phyloP scores from a whole-genome alignment of 2,329 filamentous ascomycete genomes.

The Fusarium irregulare region DNA sequence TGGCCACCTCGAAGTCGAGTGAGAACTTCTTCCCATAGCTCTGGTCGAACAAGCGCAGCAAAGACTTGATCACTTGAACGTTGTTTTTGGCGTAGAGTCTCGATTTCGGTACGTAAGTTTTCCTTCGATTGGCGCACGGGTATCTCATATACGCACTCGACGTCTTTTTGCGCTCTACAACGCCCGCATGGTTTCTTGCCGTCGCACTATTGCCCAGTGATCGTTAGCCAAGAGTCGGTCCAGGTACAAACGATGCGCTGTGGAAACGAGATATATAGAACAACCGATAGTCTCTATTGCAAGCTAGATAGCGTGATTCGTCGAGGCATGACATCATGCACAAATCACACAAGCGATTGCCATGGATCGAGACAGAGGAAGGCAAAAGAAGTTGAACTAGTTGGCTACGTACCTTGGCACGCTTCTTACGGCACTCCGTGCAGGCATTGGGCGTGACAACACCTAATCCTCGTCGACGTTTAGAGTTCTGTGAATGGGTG shows the following conservation, averaged over 20 bases:
- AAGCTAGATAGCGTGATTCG: not conserved
- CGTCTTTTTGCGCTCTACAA: conserved; percentile 65
- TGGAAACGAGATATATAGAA: not conserved
- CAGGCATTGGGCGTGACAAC: conserved; percentile 70
- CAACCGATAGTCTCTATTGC: not conserved
- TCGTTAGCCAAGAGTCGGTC: conserved; percentile 24
- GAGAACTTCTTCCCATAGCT: conserved; percentile 66
- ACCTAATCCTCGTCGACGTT: conserved; percentile 65
- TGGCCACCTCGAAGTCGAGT: conserved; percentile 65
- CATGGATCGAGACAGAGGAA: not conserved
- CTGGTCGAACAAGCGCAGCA: conserved; percentile 62
- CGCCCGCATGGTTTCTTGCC: conserved; percentile 66
- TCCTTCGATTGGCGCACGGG: conserved; percentile 74
- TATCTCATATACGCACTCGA: conserved; percentile 70
- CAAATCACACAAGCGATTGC: not conserved
- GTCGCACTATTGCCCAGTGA: conserved; percentile 61
- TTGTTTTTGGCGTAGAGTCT: conserved; percentile 65
- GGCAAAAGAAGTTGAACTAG: not conserved
- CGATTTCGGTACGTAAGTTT: conserved; percentile 69
- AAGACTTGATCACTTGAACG: conserved; percentile 67
- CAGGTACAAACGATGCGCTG: not conserved
- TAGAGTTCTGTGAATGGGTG: conserved; percentile 53
- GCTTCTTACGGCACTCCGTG: conserved; percentile 71
- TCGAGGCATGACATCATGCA: not conserved
- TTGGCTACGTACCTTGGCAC: conserved; percentile 62